Evolutionary conservation across 495 filamentous ascomycete species (phyloP).

Genomic region (Emericellopsis terricola): DNA sequence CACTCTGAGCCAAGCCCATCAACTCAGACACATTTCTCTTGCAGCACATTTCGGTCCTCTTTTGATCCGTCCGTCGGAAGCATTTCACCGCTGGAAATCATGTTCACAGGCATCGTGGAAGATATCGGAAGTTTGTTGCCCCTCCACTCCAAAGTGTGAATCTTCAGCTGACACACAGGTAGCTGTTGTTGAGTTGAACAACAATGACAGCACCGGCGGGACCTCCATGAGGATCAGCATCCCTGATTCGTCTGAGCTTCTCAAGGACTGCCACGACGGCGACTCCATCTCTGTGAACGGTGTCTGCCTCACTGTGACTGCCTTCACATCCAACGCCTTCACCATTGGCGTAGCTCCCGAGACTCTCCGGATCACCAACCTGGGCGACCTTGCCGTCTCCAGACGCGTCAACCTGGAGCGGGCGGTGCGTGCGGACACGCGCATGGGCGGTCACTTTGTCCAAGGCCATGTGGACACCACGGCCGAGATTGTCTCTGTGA

Average conservation of each 20-base stretch:
- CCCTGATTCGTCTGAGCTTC: constrained; percentile 43
- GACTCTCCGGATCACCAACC: constrained; percentile 89
- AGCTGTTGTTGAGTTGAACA: constrained; percentile 72
- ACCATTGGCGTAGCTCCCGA: constrained; percentile 92
- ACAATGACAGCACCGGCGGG: constrained; percentile 64
- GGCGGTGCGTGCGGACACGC: constrained; percentile 70
- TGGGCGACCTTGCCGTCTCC: constrained; percentile 42
- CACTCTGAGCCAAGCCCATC: background rate
- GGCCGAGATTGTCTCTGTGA: constrained; percentile 48
- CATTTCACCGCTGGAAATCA: constrained; percentile 18
- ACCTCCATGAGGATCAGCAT: constrained; percentile 76
- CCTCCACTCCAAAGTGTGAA: background rate
- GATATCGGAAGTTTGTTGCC: constrained; percentile 63
- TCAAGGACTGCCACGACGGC: constrained; percentile 67
- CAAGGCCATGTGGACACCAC: constrained; percentile 92
- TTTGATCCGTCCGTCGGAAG: background rate
- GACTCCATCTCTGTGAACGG: constrained; percentile 92
- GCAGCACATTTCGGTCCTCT: too few species aligned
- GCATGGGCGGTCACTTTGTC: constrained; percentile 74
- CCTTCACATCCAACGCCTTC: constrained; percentile 49
- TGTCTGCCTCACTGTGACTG: constrained; percentile 74
- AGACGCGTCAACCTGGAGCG: constrained; percentile 77
- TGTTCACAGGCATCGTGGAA: constrained; percentile 98
- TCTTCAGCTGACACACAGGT: constrained; percentile 9
- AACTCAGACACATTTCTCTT: too few species aligned